Evolutionary conservation across 805 yeast species (phyloP).

Genomic region (Candida saitoana): DNA sequence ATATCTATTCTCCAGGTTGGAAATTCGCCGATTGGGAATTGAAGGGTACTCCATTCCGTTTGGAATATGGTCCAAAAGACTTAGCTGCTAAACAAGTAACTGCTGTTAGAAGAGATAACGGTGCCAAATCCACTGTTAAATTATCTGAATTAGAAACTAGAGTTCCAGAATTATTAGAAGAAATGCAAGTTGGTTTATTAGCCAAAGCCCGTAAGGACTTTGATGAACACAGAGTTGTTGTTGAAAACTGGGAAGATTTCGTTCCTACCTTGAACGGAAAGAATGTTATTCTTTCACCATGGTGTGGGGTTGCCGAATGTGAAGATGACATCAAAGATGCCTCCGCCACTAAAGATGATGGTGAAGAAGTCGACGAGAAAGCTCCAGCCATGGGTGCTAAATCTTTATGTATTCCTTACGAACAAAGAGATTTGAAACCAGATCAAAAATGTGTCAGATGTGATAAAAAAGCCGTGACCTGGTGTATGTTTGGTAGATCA

Average conservation of each 20-base stretch:
- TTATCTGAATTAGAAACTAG: conserved; percentile 60
- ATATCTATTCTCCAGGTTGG: conserved; percentile 97
- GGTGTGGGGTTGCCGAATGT: conserved; percentile 94
- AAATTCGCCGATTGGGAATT: conserved; percentile 96
- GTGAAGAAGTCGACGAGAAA: conserved; percentile 88
- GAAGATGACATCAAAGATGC: conserved; percentile 96
- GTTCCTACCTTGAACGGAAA: conserved; percentile 88
- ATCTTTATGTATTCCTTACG: conserved; percentile 92
- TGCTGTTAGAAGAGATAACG: conserved; percentile 91
- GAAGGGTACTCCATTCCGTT: conserved; percentile 89
- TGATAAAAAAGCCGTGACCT: conserved; percentile 68
- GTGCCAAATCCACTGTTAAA: conserved; percentile 65
- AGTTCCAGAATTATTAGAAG: conserved; percentile 74
- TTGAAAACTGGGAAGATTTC: conserved; percentile 85
- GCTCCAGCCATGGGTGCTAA: conserved; percentile 99
- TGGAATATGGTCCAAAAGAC: conserved; percentile 97
- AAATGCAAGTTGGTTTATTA: conserved; percentile 73
- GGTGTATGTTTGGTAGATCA: conserved; percentile 96
- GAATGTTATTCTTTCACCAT: conserved; percentile 89
- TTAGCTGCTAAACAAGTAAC: conserved; percentile 71
- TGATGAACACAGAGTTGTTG: conserved; percentile 78
- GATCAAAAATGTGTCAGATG: conserved; percentile 89
- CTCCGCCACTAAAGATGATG: conserved; percentile 75
- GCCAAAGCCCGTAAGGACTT: conserved; percentile 75
- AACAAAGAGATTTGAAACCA: conserved; percentile 76